Percentiles rank a stretch among this genome's conserved stretches.
These are phyloP conservation scores for Scytalidium sp. DNA, from an alignment of 2,329 filamentous ascomycete species.

Conservation along the genomic window DNA sequence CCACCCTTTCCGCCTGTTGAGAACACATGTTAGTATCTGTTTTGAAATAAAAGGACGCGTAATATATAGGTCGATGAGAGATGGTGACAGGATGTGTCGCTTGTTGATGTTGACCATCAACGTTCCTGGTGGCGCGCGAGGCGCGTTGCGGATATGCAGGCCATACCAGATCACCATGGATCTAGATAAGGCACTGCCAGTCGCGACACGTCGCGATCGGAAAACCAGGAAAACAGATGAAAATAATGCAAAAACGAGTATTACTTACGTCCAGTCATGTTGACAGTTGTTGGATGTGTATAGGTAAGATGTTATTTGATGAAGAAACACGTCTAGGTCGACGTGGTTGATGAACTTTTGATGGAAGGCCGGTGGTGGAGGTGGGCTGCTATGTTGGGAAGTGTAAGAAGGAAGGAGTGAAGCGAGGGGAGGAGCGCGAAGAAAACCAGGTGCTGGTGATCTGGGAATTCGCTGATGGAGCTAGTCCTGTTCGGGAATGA, in stretches of 20 bases:
- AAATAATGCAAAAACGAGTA: conserved; percentile 13
- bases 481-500: not conserved
- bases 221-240: conserved; percentile 13
- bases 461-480: not conserved
- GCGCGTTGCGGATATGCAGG: conserved; percentile 11
- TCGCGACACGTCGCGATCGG: conserved; percentile 18
- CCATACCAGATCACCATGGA: conserved; percentile 17
- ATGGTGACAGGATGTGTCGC: not conserved
- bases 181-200: conserved; percentile 15
- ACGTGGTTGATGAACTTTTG: conserved; percentile 7
- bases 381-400: not conserved
- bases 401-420: not conserved
- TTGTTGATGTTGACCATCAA: conserved; percentile 11
- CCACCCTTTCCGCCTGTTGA: conserved; percentile 83
- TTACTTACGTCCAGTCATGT: conserved; percentile 72
- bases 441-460: not conserved
- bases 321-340: conserved; percentile 25
- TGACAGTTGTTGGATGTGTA: conserved; percentile 37
- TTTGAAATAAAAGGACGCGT: conserved; percentile 9
- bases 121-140: conserved; percentile 13
- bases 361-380: conserved; percentile 1
- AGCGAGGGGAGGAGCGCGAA: not conserved
- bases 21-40: conserved; percentile 41
- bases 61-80: conserved; percentile 2
- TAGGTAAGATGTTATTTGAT: conserved; percentile 30